Conservation (phyloP, 495 filamentous ascomycete genomes). For the Apiosordaria backusii region DNA sequence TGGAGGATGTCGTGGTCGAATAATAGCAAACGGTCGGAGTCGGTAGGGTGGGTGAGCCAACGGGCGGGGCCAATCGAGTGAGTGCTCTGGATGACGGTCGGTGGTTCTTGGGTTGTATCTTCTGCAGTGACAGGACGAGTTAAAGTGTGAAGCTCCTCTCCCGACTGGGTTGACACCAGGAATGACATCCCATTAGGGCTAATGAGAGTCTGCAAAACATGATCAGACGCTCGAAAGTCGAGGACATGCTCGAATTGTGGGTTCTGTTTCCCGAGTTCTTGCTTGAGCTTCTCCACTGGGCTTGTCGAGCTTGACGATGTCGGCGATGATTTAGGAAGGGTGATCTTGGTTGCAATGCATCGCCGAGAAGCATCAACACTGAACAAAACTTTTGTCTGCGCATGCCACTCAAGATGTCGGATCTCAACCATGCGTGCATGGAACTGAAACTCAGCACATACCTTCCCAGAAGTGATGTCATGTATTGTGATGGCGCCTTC, state of each 20-base stretch:
- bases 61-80: constrained; percentile 7
- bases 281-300: constrained; percentile 10
- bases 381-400: constrained; percentile 20
- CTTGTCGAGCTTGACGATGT: neutral
- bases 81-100: neutral
- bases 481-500: constrained; percentile 26
- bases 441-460: constrained; percentile 17
- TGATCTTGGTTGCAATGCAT: constrained; percentile 21
- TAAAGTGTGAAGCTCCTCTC: constrained; percentile 15
- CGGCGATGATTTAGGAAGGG: constrained; percentile 2
- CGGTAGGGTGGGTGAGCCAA: constrained; percentile 19
- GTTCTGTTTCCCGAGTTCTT: constrained; percentile 10
- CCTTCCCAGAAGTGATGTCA: constrained; percentile 13
- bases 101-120: neutral
- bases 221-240: constrained; percentile 21
- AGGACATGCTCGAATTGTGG: constrained; percentile 9
- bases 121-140: neutral
- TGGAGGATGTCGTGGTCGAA: constrained; percentile 12
- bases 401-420: constrained; percentile 25
- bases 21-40: constrained; percentile 10
- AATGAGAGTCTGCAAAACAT: constrained; percentile 17
- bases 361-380: constrained; percentile 20
- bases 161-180: constrained; percentile 13
- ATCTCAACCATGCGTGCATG: constrained; percentile 20
- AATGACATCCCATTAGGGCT: constrained; percentile 13